Base-by-base conservation (phyloP, 2,329 filamentous ascomycete species). In the Coniochaeta prunicola region DNA sequence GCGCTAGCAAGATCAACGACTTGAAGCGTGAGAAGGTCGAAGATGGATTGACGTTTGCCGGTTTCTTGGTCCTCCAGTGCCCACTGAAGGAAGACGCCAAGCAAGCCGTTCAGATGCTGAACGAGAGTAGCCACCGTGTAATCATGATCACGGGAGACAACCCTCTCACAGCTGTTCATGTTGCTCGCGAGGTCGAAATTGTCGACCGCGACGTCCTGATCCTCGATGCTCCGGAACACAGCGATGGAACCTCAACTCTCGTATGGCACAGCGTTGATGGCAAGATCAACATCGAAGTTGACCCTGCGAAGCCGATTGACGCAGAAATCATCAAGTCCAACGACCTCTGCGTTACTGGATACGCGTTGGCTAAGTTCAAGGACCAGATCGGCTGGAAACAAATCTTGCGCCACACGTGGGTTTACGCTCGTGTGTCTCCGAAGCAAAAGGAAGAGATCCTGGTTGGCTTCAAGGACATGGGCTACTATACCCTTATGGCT, bases 71-170 rank as follows among this genome's bases (percentile, higher is more conserved):
- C 57, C 80, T 99, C 31, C 93, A 97, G 73, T 97, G 92, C 68
- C 94, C 94, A 5, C 81, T 99, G 59, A 99, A 99, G 76, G 92
- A 96, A 28, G 94, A 99, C 72, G 94, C 94, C 53, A 90, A 96
- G 75, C 88, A 94, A 71, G 87, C 94, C 40, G 91, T 99, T 42
- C 91, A 89, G 64, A 97, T 97, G 91, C 83, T 99, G 66, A 99
- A 97, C 70, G 94, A 99, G 78, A 97, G 93, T 75, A 97, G 92
- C 76, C 94, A 99, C 74, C 91, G 94, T 66, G 92, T 96, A 53
- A 90, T 99, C 66, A 99, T 99, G 94, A 99, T 99, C 65, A 99
- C 94, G 61, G 94, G 94, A 70, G 94, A 99, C 73, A 99, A 99
- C 72, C 93, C 94, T 13, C 82, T 99, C 57, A 99, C 94, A 42